These are phyloP conservation scores for Hypoxylon fuscum DNA, from an alignment of 495 filamentous ascomycete species.

Conservation along the genomic window DNA sequence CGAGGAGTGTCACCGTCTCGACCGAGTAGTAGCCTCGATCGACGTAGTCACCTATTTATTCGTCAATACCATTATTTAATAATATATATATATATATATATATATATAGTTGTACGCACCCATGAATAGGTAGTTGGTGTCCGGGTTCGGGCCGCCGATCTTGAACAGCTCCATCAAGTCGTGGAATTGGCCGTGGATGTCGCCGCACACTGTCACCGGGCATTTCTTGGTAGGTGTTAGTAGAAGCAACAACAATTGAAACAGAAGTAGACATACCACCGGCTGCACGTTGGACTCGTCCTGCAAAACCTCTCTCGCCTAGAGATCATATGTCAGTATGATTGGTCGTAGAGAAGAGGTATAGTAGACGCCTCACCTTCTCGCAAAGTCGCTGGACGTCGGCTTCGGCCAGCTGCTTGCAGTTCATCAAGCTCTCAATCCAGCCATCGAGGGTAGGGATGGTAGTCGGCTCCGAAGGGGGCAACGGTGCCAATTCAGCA, in stretches of 20 bases:
- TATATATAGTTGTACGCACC: too few species aligned
- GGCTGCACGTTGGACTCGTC: conserved; percentile 99
- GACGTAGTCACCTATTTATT: conserved; percentile 83
- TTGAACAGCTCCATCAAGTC: conserved; percentile 95
- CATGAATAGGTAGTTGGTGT: conserved; percentile 97
- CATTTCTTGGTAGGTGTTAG: conserved; percentile 74
- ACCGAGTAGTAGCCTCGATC: conserved; percentile 98
- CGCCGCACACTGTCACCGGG: conserved; percentile 91
- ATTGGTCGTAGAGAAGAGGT: neutral
- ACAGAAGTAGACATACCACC: conserved; percentile 74
- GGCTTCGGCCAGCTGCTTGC: conserved; percentile 94
- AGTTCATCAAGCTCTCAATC: conserved; percentile 98
- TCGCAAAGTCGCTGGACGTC: conserved; percentile 98
- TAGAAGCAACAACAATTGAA: conserved; percentile 2
- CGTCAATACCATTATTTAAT: conserved; percentile 4
- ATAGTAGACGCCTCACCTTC: conserved; percentile 74
- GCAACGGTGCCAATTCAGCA: conserved; percentile 78
- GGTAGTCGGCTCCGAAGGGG: conserved; percentile 80
- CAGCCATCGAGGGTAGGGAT: conserved; percentile 95
- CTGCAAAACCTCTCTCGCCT: conserved; percentile 96
- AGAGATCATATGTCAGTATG: conserved; percentile 28
- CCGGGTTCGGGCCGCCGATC: conserved; percentile 89
- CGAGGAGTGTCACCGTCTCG: conserved; percentile 92
- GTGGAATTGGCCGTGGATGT: conserved; percentile 94
- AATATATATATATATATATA: neutral